Conservation (phyloP, 495 filamentous ascomycete species). For the Aspergillus sclerotiicarbonarius region DNA sequence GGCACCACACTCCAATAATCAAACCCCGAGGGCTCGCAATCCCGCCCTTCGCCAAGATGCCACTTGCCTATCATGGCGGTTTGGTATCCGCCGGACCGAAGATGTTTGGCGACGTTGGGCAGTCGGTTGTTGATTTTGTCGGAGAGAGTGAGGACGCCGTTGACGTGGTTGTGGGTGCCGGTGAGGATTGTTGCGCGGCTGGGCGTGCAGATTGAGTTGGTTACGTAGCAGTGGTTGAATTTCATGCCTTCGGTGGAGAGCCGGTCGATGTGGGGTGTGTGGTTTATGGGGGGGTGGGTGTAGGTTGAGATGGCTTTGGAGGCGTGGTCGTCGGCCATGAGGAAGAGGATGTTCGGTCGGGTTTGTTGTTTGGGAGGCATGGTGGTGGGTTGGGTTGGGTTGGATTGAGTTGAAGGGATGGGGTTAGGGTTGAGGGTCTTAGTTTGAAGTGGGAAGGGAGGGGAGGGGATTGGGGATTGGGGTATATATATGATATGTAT, state of each 20-base stretch:
- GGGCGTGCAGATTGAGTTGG: slow-evolving; percentile 46
- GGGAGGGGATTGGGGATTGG: neutral
- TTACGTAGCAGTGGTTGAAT: slow-evolving; percentile 50
- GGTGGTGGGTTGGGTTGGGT: neutral
- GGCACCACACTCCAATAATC: slow-evolving; percentile 42
- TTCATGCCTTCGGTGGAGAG: slow-evolving; percentile 42
- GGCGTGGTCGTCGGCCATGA: slow-evolving; percentile 50
- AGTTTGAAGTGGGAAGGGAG: no score
- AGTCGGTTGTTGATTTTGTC: slow-evolving; percentile 40
- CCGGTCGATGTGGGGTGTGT: slow-evolving; percentile 43
- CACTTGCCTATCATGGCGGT: slow-evolving; percentile 47
- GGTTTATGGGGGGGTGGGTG: slow-evolving; percentile 43
- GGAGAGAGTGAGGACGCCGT: slow-evolving; percentile 41
- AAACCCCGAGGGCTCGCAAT: slow-evolving; percentile 41
- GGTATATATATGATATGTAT: neutral
- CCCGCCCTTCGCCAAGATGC: slow-evolving; percentile 41
- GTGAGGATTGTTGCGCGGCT: slow-evolving; percentile 42
- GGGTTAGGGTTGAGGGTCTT: no score
- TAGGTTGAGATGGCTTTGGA: slow-evolving; percentile 36
- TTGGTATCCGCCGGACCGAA: slow-evolving; percentile 38
- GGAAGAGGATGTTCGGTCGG: slow-evolving; percentile 47
- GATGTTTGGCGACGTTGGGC: slow-evolving; percentile 43
- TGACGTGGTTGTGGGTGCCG: slow-evolving; percentile 46
- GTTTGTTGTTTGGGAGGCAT: neutral
- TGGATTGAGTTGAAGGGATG: no score